Evolutionary conservation across 176 grass and related monocot species (phyloP).

Genomic region (Carex cristatella): DNA sequence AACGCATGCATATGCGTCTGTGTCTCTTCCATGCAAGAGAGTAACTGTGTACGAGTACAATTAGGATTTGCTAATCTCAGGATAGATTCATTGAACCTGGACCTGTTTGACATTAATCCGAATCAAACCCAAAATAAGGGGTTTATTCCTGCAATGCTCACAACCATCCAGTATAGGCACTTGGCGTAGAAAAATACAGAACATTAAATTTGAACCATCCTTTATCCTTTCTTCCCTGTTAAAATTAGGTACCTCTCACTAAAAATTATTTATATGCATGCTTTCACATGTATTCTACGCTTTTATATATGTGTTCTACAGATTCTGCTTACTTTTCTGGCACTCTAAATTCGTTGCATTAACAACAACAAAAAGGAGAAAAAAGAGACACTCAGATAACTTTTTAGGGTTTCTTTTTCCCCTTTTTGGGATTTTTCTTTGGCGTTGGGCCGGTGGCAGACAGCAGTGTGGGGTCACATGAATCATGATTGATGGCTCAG

Average conservation of each 20-base stretch:
- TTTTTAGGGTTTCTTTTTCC: neutral
- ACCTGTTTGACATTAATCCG: neutral
- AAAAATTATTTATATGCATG: neutral
- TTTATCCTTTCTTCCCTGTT: neutral
- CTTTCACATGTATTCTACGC: neutral
- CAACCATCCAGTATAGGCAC: neutral
- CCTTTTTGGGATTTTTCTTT: neutral
- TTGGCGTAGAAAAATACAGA: neutral
- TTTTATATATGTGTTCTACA: neutral
- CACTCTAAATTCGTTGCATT: neutral
- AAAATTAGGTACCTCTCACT: neutral
- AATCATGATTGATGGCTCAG: slow-evolving; percentile 8
- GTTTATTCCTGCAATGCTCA: neutral
- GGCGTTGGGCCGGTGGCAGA: neutral
- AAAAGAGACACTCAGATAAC: neutral
- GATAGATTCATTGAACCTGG: slow-evolving; percentile 4
- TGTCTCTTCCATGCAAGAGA: neutral
- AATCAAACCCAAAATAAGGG: neutral
- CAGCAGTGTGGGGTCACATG: neutral
- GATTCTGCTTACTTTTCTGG: neutral
- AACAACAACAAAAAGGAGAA: neutral
- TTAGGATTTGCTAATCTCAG: neutral
- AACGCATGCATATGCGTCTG: no score
- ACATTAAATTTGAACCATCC: slow-evolving; percentile 1
- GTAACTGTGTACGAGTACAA: no score